These are phyloP conservation scores for Stentor roeselii DNA, from an alignment of 73 alveolate genomes.

Conservation along the genomic window DNA sequence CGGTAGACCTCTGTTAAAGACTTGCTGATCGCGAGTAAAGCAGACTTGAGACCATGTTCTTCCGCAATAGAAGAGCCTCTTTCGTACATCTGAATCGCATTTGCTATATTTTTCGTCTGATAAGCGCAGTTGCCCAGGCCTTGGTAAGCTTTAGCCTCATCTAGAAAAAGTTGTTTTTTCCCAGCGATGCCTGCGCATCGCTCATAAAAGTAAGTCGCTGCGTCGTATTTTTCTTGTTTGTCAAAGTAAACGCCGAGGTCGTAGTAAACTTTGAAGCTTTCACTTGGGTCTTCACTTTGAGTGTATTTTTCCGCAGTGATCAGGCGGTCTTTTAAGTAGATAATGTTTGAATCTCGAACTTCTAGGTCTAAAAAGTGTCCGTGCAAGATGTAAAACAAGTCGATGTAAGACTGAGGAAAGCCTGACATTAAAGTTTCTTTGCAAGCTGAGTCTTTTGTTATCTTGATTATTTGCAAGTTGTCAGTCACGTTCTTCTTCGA, in stretches of 20 bases:
- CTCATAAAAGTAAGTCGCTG: slow-evolving; percentile 70
- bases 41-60: background rate
- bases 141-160: slow-evolving; percentile 61
- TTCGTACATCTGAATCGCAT: slow-evolving; percentile 1
- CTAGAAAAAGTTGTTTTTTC: slow-evolving; percentile 47
- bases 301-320: slow-evolving; percentile 55
- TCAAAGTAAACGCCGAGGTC: slow-evolving; percentile 54
- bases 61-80: background rate
- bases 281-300: slow-evolving; percentile 42
- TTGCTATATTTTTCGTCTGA: background rate
- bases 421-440: slow-evolving; percentile 40
- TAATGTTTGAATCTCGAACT: slow-evolving; percentile 37
- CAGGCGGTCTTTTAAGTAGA: slow-evolving; percentile 39
- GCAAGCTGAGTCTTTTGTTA: slow-evolving; percentile 14
- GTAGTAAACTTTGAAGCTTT: slow-evolving; percentile 45
- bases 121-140: slow-evolving; percentile 69
- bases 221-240: slow-evolving; percentile 56
- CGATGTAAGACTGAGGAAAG: slow-evolving; percentile 57
- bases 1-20: slow-evolving; percentile 17
- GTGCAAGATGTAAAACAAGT: slow-evolving; percentile 62
- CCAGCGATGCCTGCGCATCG: slow-evolving; percentile 53
- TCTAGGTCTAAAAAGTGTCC: slow-evolving; percentile 38
- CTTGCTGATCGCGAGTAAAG: slow-evolving; percentile 3
- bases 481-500: background rate
- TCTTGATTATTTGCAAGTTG: background rate